phyloP scores from a whole-genome alignment of 768 basidiomycete species.

The Boletus coccyginus region DNA sequence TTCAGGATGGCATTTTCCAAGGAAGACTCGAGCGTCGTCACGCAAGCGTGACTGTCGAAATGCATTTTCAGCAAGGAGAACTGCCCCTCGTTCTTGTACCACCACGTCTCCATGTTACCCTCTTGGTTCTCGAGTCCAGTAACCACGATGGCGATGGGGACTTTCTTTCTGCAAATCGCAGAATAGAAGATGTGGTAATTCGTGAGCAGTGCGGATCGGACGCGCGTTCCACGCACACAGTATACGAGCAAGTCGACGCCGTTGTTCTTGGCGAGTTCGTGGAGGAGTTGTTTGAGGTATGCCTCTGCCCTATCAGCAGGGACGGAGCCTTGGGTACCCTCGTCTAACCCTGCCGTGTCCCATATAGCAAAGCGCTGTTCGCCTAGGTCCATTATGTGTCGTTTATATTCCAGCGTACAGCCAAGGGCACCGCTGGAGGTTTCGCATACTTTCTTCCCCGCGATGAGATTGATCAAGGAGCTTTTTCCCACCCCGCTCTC shows the following conservation, averaged over 20 bases:
- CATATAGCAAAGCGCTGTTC: conserved; percentile 24
- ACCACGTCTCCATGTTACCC: conserved; percentile 33
- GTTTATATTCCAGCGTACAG: conserved; percentile 33
- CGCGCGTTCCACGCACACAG: conserved; percentile 39
- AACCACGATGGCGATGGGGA: conserved; percentile 40
- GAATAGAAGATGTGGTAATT: conserved; percentile 42
- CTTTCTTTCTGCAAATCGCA: conserved; percentile 37
- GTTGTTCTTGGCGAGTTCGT: conserved; percentile 30
- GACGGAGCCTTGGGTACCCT: conserved; percentile 25
- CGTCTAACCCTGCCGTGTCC: conserved; percentile 36
- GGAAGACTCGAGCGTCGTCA: conserved; percentile 27
- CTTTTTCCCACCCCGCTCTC: conserved; percentile 44
- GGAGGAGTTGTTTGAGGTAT: conserved; percentile 35
- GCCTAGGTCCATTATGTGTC: conserved; percentile 22
- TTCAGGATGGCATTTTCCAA: conserved; percentile 7
- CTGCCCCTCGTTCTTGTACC: conserved; percentile 22
- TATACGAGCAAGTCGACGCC: conserved; percentile 42
- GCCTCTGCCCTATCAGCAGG: conserved; percentile 30
- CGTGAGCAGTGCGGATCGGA: conserved; percentile 31
- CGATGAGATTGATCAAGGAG: conserved; percentile 43
- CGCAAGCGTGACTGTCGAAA: conserved; percentile 32
- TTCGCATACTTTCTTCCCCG: conserved; percentile 21
- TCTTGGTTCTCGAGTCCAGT: conserved; percentile 42
- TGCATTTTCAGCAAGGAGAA: conserved; percentile 27
- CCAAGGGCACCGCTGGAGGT: conserved; percentile 34